A percentile compares a stretch with the other conserved stretches of the same genome.
Evolutionary conservation across 78 protist genomes (phyloP).

Genomic region (Dictyostelium firmibasis): DNA sequence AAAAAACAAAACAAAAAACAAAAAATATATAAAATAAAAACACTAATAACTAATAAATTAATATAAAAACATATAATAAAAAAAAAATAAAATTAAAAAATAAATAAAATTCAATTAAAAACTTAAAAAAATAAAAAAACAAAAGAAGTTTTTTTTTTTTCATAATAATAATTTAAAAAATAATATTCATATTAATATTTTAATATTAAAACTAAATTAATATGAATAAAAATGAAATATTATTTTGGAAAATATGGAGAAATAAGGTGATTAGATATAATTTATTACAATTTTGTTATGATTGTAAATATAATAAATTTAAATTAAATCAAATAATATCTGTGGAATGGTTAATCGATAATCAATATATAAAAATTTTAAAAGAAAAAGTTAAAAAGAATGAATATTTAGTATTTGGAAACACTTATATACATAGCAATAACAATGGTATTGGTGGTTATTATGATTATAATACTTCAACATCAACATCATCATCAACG

Average conservation of each 20-base stretch:
- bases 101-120: too few relatives aligned
- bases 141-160: too few relatives aligned
- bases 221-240: not conserved
- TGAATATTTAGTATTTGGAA: not conserved
- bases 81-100: too few relatives aligned
- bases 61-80: too few relatives aligned
- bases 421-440: not conserved
- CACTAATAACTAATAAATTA: too few relatives aligned
- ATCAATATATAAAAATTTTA: not conserved
- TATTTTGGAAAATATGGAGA: not conserved
- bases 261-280: not conserved
- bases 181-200: too few relatives aligned
- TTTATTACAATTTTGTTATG: not conserved
- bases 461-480: not conserved
- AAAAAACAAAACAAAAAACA: too few relatives aligned
- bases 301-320: not conserved
- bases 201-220: not conserved
- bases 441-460: not conserved
- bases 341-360: not conserved
- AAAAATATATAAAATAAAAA: too few relatives aligned
- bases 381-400: not conserved
- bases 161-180: not conserved
- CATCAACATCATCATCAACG: not conserved
- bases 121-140: too few relatives aligned
- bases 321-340: not conserved